Evolutionary conservation across 1,139 yeast genomes (phyloP).

Genomic region (Pichia sp.): DNA sequence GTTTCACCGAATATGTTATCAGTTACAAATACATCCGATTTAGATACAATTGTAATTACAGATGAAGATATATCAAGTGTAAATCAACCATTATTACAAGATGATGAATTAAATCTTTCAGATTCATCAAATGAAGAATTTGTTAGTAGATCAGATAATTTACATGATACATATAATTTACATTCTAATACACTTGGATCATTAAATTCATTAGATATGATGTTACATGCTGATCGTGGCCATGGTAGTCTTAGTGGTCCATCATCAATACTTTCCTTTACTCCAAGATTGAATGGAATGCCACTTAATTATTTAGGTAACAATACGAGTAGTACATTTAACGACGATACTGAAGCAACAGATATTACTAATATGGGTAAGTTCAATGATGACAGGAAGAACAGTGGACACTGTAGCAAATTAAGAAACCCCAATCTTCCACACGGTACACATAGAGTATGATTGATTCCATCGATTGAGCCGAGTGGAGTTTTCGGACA

Average conservation of each 20-base stretch:
- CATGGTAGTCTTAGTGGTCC: constrained; percentile 3
- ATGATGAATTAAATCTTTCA: constrained; percentile 1
- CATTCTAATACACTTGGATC: constrained; percentile 6
- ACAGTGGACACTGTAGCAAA: not conserved
- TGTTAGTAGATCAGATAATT: not conserved
- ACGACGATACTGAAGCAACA: constrained; percentile 3
- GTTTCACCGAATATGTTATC: not conserved
- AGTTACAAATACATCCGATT: not conserved
- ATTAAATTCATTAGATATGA: constrained; percentile 8
- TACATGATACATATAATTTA: constrained; percentile 1
- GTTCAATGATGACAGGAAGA: not conserved
- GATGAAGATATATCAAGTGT: constrained; percentile 4
- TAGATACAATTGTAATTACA: not conserved
- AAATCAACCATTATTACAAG: constrained; percentile 3
- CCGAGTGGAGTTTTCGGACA: no score
- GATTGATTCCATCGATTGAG: no score
- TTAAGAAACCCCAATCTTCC: constrained; percentile 2
- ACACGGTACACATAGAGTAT: no score
- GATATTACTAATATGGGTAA: constrained; percentile 11
- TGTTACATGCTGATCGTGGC: constrained; percentile 3
- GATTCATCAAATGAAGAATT: constrained; percentile 1
- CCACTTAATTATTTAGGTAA: constrained; percentile 6
- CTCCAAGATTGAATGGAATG: not conserved
- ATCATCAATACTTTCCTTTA: not conserved
- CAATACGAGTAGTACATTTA: no score